Conservation (phyloP, 768 basidiomycete genomes). For the Tephrocybe sp. region DNA sequence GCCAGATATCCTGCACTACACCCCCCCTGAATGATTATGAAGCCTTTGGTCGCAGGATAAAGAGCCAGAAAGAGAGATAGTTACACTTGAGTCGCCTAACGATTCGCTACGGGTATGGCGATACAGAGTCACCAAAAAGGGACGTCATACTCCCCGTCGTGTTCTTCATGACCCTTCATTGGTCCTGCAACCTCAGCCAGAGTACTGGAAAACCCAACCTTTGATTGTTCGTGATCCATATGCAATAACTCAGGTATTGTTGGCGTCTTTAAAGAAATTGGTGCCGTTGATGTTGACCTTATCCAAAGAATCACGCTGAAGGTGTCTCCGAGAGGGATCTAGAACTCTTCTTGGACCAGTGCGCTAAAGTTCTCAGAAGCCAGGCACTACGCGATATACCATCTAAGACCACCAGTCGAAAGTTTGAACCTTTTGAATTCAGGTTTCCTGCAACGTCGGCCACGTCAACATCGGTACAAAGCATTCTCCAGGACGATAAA, state of each 20-base stretch:
- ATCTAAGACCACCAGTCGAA: neutral
- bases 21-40: slow-evolving; percentile 7
- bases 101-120: too few relatives aligned
- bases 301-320: slow-evolving; percentile 15
- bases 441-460: too few relatives aligned
- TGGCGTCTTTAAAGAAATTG: neutral
- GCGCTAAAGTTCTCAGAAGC: neutral
- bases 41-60: neutral
- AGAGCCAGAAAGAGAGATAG: too few relatives aligned
- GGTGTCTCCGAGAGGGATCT: slow-evolving; percentile 1
- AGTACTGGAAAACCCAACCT: slow-evolving; percentile 13
- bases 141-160: too few relatives aligned
- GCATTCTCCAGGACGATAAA: too few relatives aligned
- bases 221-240: slow-evolving; percentile 24
- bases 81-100: neutral
- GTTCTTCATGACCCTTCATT: too few relatives aligned
- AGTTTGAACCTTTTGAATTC: too few relatives aligned
- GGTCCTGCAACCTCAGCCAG: neutral
- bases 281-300: neutral
- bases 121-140: too few relatives aligned
- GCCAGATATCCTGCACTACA: neutral
- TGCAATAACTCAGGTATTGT: slow-evolving; percentile 10
- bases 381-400: neutral
- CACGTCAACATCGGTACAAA: too few relatives aligned
- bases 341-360: neutral